These are phyloP conservation scores for Eleusine coracana DNA, from an alignment of 176 grass and related monocot species.

Conservation along the genomic window DNA sequence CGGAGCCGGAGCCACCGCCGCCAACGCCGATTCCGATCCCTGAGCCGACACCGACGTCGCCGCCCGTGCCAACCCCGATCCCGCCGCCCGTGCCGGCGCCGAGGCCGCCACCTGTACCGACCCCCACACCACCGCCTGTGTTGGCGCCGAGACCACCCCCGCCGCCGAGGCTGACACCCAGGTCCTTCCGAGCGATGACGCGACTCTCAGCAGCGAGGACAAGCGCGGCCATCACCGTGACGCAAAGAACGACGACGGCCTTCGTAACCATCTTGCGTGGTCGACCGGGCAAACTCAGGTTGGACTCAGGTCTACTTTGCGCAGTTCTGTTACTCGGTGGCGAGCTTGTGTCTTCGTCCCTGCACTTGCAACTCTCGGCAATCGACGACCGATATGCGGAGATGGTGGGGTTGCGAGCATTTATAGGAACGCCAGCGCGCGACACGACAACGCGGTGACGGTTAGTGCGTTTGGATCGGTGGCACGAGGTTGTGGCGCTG, in stretches of 20 bases:
- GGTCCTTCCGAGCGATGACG: slow-evolving; percentile 45
- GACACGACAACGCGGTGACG: background rate
- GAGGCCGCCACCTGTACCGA: background rate
- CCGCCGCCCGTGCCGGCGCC: background rate
- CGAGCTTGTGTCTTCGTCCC: too few species aligned
- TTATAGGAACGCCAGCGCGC: slow-evolving; percentile 34
- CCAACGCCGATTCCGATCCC: background rate
- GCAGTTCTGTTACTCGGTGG: too few species aligned
- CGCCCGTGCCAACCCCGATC: slow-evolving; percentile 36
- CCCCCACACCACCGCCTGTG: slow-evolving; percentile 14
- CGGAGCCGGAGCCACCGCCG: slow-evolving; percentile 18
- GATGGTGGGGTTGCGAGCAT: slow-evolving; percentile 1
- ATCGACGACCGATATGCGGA: slow-evolving; percentile 2
- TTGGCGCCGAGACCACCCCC: background rate
- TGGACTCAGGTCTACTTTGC: too few species aligned
- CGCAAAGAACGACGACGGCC: slow-evolving; percentile 15
- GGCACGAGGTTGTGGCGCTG: slow-evolving; percentile 33
- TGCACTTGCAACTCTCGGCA: too few species aligned
- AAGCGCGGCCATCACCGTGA: slow-evolving; percentile 26
- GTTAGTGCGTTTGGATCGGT: slow-evolving; percentile 33
- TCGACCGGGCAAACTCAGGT: too few species aligned
- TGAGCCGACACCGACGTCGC: too few species aligned
- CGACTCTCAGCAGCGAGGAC: slow-evolving; percentile 49
- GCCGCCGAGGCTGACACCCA: slow-evolving; percentile 55
- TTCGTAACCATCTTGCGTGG: slow-evolving; percentile 4